Conservation (phyloP, 768 basidiomycete genomes). For the Lactarius tabidus region DNA sequence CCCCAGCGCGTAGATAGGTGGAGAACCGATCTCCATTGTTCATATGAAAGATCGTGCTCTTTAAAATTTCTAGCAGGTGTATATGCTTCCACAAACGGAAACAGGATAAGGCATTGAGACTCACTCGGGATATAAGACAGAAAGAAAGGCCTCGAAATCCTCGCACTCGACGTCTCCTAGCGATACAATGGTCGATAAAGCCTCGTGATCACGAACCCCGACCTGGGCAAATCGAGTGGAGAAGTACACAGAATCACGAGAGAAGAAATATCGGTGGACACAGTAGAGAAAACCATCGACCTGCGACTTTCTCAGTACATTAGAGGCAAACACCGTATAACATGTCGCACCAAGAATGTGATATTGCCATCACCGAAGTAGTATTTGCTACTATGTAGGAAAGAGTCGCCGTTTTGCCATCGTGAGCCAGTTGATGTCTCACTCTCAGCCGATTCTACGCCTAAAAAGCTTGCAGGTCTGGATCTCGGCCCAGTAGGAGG, state of each 20-base stretch:
- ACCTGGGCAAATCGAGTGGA: not conserved
- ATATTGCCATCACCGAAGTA: conserved; percentile 14
- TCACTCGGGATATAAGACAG: conserved; percentile 15
- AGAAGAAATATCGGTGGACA: conserved; percentile 18
- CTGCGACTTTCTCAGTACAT: not conserved
- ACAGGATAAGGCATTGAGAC: not conserved
- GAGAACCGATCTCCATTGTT: conserved; percentile 30
- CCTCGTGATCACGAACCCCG: not conserved
- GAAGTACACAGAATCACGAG: conserved; percentile 14
- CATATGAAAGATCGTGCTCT: conserved; percentile 10
- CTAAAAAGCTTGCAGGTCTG: no score
- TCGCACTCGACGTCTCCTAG: conserved; percentile 1
- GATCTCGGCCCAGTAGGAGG: no score
- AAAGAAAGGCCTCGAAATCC: conserved; percentile 18
- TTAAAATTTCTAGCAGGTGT: conserved; percentile 7
- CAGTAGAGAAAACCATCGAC: conserved; percentile 10
- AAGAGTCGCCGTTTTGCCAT: not conserved
- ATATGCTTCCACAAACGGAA: not conserved
- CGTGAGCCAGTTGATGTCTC: no score
- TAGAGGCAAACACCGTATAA: not conserved
- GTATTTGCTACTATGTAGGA: not conserved
- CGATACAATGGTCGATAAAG: not conserved
- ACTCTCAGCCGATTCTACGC: no score
- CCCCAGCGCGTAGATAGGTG: conserved; percentile 31
- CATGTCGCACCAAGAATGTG: conserved; percentile 12